Evolutionary conservation across 116 monocot genomes (phyloP), one percentile per base, ranked within the genome.

Genomic region (Trichopus zeylanicus): DNA sequence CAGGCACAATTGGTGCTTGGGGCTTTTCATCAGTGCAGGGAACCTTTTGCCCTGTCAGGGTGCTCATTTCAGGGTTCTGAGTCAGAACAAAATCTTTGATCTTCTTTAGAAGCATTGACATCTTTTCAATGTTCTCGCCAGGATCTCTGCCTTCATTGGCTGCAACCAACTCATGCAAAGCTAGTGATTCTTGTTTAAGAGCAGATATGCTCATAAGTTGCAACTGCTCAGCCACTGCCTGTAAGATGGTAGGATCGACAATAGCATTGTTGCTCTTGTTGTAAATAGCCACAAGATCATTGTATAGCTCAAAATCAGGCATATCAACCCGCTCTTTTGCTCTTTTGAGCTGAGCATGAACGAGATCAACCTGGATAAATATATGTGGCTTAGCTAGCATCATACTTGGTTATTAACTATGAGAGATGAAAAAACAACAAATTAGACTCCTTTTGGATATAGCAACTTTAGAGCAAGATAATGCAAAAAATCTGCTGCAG

Each of bases 301-400:
- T 71, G 53, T 77, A 79, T 9, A 95, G 84, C 59, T 90, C 87
- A n/a, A 39, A 59, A 64, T 90, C 87, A 49, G 81, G 73, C 15
- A 55, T 33, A 62, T 90, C 87, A 34, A 80, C 58, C 57, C 84
- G 78, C 49, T 84, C 90, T 73, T 95, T 95, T 53, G 95, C 90
- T 81, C 95, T 90, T 78, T 71, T 90, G 55, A 95, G 81, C 64
- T 95, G 95, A 69, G 83, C 61, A 74, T 87, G 86, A 5, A 95
- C 90, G 61, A 90, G 81, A 24, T 87, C 90, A 64, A 95, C 87
- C 95, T 95, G 63, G 25, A 73, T 18, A 67, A 59, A 61, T n/a
- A 57, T 48, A 10, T 8, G 35, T 20, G 29, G n/a, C n/a, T n/a
- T n/a, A n/a, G n/a, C n/a, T n/a, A n/a, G n/a, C n/a, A n/a, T n/a